Conservation (phyloP, 352 stramenopile genomes). For the Phytophthora uliginosa region DNA sequence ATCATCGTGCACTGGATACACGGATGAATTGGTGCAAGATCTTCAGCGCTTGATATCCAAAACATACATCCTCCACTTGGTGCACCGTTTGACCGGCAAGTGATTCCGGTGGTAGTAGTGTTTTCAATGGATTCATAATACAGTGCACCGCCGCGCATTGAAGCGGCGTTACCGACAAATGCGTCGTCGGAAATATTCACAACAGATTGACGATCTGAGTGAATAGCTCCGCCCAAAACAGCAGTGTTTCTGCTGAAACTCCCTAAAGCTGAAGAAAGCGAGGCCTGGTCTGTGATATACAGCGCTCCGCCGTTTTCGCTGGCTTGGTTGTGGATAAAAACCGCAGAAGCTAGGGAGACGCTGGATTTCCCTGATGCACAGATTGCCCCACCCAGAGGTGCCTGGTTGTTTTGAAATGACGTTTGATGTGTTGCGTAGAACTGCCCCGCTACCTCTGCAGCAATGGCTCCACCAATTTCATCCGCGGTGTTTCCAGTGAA, state of each 20-base stretch:
- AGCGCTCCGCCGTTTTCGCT: constrained; percentile 42
- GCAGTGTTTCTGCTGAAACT: constrained; percentile 46
- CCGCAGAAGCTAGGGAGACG: constrained; percentile 14
- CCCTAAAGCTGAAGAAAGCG: constrained; percentile 20
- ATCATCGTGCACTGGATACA: constrained; percentile 49
- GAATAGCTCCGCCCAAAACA: constrained; percentile 47
- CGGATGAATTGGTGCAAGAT: constrained; percentile 33
- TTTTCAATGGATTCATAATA: constrained; percentile 51
- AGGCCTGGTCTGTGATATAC: constrained; percentile 37
- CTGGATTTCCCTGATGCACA: constrained; percentile 18
- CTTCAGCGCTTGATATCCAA: constrained; percentile 52
- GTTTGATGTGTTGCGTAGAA: constrained; percentile 23
- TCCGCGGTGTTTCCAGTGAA: constrained; percentile 65
- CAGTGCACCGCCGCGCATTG: constrained; percentile 53
- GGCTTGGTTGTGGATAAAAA: constrained; percentile 40
- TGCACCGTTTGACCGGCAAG: constrained; percentile 50
- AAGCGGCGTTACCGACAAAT: constrained; percentile 50
- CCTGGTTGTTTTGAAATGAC: constrained; percentile 52
- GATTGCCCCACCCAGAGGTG: constrained; percentile 43
- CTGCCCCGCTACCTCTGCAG: constrained; percentile 23
- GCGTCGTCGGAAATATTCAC: constrained; percentile 26
- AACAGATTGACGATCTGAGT: constrained; percentile 31
- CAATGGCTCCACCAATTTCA: constrained; percentile 55
- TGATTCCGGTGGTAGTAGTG: constrained; percentile 29
- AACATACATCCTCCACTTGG: constrained; percentile 73